Base-by-base conservation (phyloP, 1,284 basidiomycete species). In the Spongiforma sp. region DNA sequence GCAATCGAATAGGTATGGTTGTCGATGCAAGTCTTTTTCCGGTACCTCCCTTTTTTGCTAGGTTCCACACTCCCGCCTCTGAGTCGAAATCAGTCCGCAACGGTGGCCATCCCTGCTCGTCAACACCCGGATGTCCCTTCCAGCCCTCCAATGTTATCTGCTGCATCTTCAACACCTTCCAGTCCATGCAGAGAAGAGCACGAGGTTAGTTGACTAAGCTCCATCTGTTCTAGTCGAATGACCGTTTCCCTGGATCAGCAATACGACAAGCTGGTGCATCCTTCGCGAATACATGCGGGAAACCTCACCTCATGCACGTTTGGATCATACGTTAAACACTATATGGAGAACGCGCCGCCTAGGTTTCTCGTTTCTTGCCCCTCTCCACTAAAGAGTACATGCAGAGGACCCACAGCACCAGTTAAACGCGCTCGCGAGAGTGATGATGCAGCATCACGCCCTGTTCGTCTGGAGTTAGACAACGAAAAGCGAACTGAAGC, bases 301-400 rank as follows among this genome's bases (percentile, higher is more conserved):
- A 89, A 92, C 62, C 83, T 93, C 41, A 91, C 85, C 2, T 81
- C 79, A 9, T 88, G 88, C 63, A 88, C 86, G 0, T 91, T 93
- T 73, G 83, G 89, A 15, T 84, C 91, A 50, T 92, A 93, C 69
- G 69, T 93, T 65, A 91, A 90, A 67, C 87, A 93, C 66, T 93
- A 87, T 73, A 89, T 93, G 87, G 87, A 90, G 69, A 81, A 87
- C 67, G 74, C 74, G 0, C 75, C 73, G 2, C 65, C 65, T 9
- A 59, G 52, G 2, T 65, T 60, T 26, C 32, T 37, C 26, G 8
- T 10, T 32, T 55, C 59, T 1, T 60, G 32, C 8, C 24, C 65
- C 8, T 59, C 60, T 37, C 70, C 63, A 15, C 56, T 57, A 7
- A 60, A 33, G 17, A 58, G 55, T 5, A 59, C 58, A 3, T 62